These are phyloP conservation scores for Kurtzmaniella quercitrusa DNA, from an alignment of 1,139 yeast genomes.

Conservation along the genomic window DNA sequence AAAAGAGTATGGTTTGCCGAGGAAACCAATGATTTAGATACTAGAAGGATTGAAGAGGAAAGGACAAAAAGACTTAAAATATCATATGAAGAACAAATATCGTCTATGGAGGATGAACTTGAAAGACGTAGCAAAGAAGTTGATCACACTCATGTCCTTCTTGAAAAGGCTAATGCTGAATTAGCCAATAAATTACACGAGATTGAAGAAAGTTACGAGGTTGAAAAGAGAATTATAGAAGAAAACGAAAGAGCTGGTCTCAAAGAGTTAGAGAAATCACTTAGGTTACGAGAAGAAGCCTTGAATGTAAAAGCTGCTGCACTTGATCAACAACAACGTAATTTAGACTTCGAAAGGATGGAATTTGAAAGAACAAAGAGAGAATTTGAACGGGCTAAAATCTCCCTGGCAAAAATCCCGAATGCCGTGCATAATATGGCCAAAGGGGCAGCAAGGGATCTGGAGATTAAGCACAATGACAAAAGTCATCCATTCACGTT, in stretches of 20 bases:
- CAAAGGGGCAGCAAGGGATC: not conserved
- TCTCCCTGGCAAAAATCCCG: not conserved
- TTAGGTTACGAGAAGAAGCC: constrained; percentile 6
- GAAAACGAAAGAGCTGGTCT: constrained; percentile 1
- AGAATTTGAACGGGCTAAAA: not conserved
- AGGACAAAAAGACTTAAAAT: constrained; percentile 2
- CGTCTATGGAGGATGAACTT: constrained; percentile 7
- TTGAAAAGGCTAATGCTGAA: not conserved
- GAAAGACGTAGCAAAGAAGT: constrained; percentile 4
- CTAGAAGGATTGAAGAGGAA: constrained; percentile 2
- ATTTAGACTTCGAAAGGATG: constrained; percentile 6
- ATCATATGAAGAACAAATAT: constrained; percentile 6
- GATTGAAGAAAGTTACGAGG: not conserved
- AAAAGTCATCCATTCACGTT: not conserved
- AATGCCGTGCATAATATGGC: not conserved
- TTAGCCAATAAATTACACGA: not conserved
- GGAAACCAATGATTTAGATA: not conserved
- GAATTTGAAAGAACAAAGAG: constrained; percentile 6
- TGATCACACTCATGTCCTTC: not conserved
- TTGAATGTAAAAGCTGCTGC: constrained; percentile 5
- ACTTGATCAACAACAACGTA: constrained; percentile 6
- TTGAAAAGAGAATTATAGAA: not conserved
- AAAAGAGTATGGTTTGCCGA: constrained; percentile 7
- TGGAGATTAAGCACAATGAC: not conserved
- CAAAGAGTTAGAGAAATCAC: constrained; percentile 4